Evolutionary conservation across 352 stramenopile genomes (phyloP).

Genomic region (Phytophthora vignae): DNA sequence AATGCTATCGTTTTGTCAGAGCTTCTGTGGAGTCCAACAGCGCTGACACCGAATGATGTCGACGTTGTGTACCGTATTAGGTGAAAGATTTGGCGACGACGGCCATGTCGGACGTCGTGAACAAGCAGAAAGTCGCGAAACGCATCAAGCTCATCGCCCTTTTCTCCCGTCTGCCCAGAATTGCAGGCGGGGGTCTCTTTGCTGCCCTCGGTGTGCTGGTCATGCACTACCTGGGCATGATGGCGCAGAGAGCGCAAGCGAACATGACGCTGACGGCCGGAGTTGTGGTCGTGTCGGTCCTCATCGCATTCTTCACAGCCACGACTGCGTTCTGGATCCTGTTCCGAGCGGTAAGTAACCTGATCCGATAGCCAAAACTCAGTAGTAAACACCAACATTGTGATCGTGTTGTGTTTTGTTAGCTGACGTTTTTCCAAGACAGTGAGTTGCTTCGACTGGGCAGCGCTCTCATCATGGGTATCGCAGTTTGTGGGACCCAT

Average conservation of each 20-base stretch:
- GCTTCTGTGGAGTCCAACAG: too few relatives aligned
- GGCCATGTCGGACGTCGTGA: conserved; percentile 54
- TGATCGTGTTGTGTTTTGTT: too few relatives aligned
- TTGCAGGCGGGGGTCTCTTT: conserved; percentile 56
- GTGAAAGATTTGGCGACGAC: conserved; percentile 54
- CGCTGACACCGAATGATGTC: too few relatives aligned
- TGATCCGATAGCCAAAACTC: too few relatives aligned
- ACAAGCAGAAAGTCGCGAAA: conserved; percentile 50
- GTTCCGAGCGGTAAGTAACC: conserved; percentile 66
- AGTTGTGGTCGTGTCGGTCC: conserved; percentile 54
- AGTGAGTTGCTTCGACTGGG: conserved; percentile 56
- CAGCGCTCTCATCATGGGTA: conserved; percentile 68
- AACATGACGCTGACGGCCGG: conserved; percentile 50
- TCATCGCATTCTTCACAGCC: conserved; percentile 65
- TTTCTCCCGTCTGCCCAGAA: conserved; percentile 64
- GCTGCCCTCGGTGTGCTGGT: conserved; percentile 68
- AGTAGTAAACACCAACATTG: too few relatives aligned
- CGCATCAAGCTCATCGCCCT: conserved; percentile 69
- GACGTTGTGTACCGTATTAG: too few relatives aligned
- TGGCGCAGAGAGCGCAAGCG: conserved; percentile 57
- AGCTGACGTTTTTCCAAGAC: conserved; percentile 72
- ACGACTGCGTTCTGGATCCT: conserved; percentile 78
- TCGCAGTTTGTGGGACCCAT: conserved; percentile 73
- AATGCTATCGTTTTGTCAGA: too few relatives aligned
- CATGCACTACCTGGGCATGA: conserved; percentile 84